Evolutionary conservation across 768 basidiomycete species (phyloP).

Genomic region (Trichaptum fuscoviolaceum): DNA sequence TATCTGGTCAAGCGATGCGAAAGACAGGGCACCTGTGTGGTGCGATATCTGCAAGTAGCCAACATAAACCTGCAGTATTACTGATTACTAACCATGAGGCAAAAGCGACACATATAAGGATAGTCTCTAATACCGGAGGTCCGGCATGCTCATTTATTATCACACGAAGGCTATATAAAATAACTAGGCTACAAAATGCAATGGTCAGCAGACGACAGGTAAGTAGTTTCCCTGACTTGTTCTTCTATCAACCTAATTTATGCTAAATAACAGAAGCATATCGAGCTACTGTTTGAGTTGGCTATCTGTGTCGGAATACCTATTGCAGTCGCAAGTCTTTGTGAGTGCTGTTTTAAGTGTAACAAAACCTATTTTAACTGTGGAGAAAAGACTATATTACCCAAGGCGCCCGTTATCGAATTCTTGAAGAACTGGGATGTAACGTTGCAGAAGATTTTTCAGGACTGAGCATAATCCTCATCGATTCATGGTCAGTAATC

Average conservation of each 20-base stretch:
- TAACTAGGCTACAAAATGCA: constrained; percentile 47
- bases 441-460: background rate
- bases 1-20: constrained; percentile 29
- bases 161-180: constrained; percentile 43
- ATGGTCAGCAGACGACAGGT: constrained; percentile 43
- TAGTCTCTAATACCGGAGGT: constrained; percentile 31
- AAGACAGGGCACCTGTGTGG: constrained; percentile 36
- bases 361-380: background rate
- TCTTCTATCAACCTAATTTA: background rate
- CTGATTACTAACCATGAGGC: background rate
- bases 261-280: background rate
- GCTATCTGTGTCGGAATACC: background rate
- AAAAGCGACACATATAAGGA: constrained; percentile 33
- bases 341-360: background rate
- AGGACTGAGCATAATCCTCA: background rate
- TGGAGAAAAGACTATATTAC: background rate
- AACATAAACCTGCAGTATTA: background rate
- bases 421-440: background rate
- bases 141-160: constrained; percentile 39
- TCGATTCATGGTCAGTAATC: background rate
- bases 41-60: constrained; percentile 48
- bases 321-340: background rate
- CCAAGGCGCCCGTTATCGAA: background rate
- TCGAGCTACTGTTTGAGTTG: background rate
- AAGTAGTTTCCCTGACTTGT: background rate